Base-by-base conservation (phyloP, 1,139 yeast genomes). In the Nadsonia starkeyi-henricii region DNA sequence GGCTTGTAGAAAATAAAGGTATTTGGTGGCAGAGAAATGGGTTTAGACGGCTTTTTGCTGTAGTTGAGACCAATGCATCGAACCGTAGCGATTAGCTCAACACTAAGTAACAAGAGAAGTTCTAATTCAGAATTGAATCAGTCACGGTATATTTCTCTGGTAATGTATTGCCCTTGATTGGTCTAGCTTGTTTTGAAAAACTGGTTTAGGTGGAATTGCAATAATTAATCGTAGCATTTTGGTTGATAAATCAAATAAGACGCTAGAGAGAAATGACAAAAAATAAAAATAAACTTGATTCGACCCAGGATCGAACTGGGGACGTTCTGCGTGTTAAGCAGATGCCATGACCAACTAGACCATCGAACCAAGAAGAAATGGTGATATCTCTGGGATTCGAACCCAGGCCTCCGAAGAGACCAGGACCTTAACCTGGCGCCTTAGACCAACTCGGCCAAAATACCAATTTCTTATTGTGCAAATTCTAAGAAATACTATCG, bases 241-340 rank as follows among this genome's bases (percentile, higher is more conserved):
- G 49, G 15, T 71, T 64, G 15, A 69, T 57, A 54, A 72, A 72
- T 47, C 76, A 57, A 18, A 72, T 59, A 20, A 71, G 57, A 36
- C 68, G 28, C 28, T 23, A 23, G 9, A 23, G 9, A 23, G 5
- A 23, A 23, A 23, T 23, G 9, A 23, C 9, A 23, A 23, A 23
- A 23, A 23, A 23, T 9, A 23, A 23, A 23, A 23, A 23, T 5
- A 23, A 23, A 23, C 28, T 5, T 47, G 48, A 47, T 47, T 43
- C 44, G 41, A 39, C 46, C 46, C 96, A 85, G 96, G 95, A 83
- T 86, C 95, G 96, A 86, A 86, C 96, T 85, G 95, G 95, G 95
- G 95, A 86, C 95, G 89, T 85, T 83, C 89, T 83, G 95, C 95
- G 95, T 85, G 95, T 85, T 85, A 85, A 84, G 95, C 95, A 85